phyloP scores from a whole-genome alignment of 768 basidiomycete species.

The Amanita polypyramis region DNA sequence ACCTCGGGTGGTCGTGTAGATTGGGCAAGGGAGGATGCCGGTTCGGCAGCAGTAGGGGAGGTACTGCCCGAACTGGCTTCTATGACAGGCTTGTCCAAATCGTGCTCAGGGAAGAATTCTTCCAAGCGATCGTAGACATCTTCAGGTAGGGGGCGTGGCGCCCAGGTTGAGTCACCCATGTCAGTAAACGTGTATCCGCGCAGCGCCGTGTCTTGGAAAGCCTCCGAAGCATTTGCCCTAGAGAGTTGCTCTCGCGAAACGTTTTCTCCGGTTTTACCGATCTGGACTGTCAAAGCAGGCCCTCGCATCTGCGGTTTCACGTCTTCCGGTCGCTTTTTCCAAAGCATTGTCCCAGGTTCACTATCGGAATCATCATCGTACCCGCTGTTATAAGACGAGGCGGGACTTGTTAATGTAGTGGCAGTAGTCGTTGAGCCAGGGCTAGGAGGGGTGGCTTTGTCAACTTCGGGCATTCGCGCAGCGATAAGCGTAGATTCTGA shows the following conservation, averaged over 20 bases:
- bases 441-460: constrained; percentile 4
- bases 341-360: constrained; percentile 20
- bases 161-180: constrained; percentile 67
- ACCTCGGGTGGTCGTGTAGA: constrained; percentile 22
- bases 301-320: constrained; percentile 13
- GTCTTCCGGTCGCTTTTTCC: constrained; percentile 7
- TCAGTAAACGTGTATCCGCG: constrained; percentile 54
- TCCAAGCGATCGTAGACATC: constrained; percentile 89
- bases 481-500: constrained; percentile 7
- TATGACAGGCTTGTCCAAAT: constrained; percentile 92
- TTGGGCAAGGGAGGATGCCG: constrained; percentile 26
- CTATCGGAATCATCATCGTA: constrained; percentile 41
- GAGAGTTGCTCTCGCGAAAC: constrained; percentile 1
- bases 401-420: constrained; percentile 8
- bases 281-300: constrained; percentile 37
- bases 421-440: constrained; percentile 2
- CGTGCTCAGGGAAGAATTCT: constrained; percentile 92
- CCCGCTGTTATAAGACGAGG: constrained; percentile 11
- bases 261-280: constrained; percentile 11
- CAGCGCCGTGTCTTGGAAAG: constrained; percentile 20
- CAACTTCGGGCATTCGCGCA: constrained; percentile 2
- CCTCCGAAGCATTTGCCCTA: constrained; percentile 11
- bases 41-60: constrained; percentile 60
- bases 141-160: constrained; percentile 83
- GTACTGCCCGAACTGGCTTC: constrained; percentile 75